These are phyloP conservation scores for Dactylellina drechsleri DNA, from an alignment of 2,329 filamentous ascomycete genomes.

Conservation along the genomic window DNA sequence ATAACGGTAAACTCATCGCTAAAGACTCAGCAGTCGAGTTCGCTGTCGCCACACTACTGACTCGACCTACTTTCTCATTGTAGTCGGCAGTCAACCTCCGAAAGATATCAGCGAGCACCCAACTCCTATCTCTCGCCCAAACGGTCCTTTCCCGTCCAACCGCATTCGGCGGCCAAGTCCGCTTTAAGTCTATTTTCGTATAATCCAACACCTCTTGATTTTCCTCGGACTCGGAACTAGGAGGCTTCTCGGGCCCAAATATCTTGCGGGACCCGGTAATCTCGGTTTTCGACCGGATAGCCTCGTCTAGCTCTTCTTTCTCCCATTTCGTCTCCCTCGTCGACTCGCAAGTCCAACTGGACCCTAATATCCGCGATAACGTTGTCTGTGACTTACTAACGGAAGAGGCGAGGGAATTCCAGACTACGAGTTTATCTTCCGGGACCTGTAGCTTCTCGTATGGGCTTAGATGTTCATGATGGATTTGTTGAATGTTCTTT, in stretches of 20 bases:
- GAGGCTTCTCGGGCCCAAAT: conserved; percentile 41
- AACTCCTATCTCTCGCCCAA: conserved; percentile 58
- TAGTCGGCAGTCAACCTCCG: conserved; percentile 20
- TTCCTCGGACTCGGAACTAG: conserved; percentile 4
- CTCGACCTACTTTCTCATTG: not conserved
- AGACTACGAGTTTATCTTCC: conserved; percentile 47
- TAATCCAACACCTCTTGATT: conserved; percentile 54
- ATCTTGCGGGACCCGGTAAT: conserved; percentile 42
- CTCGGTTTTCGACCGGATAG: conserved; percentile 42
- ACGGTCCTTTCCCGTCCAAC: conserved; percentile 58
- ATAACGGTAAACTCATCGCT: conserved; percentile 21
- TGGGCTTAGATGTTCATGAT: conserved; percentile 36
- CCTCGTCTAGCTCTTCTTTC: conserved; percentile 56
- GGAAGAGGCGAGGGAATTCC: conserved; percentile 53
- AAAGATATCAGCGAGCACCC: conserved; percentile 55
- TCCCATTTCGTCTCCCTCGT: conserved; percentile 54
- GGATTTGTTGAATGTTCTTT: conserved; percentile 44
- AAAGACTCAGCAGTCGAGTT: conserved; percentile 47
- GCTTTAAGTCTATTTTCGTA: conserved; percentile 57
- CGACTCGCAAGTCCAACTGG: conserved; percentile 54
- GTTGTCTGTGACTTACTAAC: conserved; percentile 42
- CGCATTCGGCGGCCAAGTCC: conserved; percentile 57
- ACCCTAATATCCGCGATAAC: conserved; percentile 55
- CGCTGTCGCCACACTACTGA: conserved; percentile 28
- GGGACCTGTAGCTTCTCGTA: conserved; percentile 47